Base-by-base conservation (phyloP, 495 filamentous ascomycete species). In the Penicillium coffeae region DNA sequence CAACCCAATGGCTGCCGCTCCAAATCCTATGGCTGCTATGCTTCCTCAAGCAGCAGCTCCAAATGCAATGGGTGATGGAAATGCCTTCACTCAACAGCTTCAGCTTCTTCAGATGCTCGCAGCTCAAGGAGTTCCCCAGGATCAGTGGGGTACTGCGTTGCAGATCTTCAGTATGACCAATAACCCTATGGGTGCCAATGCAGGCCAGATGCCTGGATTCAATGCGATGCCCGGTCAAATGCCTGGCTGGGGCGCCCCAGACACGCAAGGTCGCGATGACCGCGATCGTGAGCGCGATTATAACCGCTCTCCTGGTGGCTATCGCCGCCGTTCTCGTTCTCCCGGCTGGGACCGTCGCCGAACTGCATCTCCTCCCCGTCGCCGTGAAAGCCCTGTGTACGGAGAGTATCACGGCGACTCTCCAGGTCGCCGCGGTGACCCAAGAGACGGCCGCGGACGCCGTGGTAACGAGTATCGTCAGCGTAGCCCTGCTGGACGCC, bases 251-350 rank as follows among this genome's bases (percentile, higher is more conserved):
- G 68, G 58, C 45, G 66, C 56, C 27, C 59, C 65, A 15, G 73
- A 74, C 43, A 50, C 56, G 0, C 64, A 67, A 44, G 71, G 80
- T 72, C 86, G 82, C 78, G 85, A 89, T 57, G 80, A 77, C 51
- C 78, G 79, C 47, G 73, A 78, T 50, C 60, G 69, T 55, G 81
- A 77, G 50, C 75, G 79, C 27, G 71, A 76, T 35, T 79, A 73
- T 58, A 68, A 74, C 63, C 75, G 78, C 39, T 84, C 81, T 14
- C 80, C 77, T 25, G 67, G 71, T 42, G 78, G 79, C 46, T 83
- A 82, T 59, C 84, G 86, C 36, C 80, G 83, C 43, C 83, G 88
- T 16, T 93, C 89, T 30, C 80, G 88, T 37, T 93, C 89, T 21
- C 86, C 87, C 30, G 75, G 32, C 33, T 86, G 84, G 63, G 80